Conservation (phyloP, 2,329 filamentous ascomycete species). For the Fusarium stilboides region DNA sequence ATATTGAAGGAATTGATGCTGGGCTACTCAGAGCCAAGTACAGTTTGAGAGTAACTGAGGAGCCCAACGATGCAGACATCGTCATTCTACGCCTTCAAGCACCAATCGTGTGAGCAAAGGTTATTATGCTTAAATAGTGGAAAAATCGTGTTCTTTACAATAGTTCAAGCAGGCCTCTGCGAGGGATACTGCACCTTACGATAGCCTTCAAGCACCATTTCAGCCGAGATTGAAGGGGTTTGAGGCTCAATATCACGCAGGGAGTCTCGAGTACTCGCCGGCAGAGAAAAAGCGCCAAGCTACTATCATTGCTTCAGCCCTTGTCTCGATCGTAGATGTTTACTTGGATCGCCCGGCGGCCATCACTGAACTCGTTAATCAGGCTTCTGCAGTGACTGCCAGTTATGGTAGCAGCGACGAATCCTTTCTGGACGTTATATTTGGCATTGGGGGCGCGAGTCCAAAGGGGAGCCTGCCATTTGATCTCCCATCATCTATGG, state of each 20-base stretch:
- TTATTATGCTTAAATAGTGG: too few relatives aligned
- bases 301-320: constrained; percentile 53
- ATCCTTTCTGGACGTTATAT: constrained; percentile 61
- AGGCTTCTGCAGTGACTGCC: constrained; percentile 56
- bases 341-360: constrained; percentile 59
- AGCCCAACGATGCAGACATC: constrained; percentile 57
- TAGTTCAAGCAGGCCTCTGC: too few relatives aligned
- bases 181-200: too few relatives aligned
- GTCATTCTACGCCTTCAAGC: constrained; percentile 59
- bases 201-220: constrained; percentile 57
- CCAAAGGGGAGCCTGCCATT: constrained; percentile 43
- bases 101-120: too few relatives aligned
- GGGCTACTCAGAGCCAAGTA: constrained; percentile 30
- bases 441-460: constrained; percentile 49
- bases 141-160: too few relatives aligned
- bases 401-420: constrained; percentile 58
- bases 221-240: constrained; percentile 43
- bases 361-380: constrained; percentile 59
- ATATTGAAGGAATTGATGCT: constrained; percentile 38
- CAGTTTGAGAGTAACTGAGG: constrained; percentile 52
- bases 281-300: constrained; percentile 46
- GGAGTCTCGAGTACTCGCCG: constrained; percentile 57
- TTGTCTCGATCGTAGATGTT: constrained; percentile 60
- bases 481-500: constrained; percentile 57
- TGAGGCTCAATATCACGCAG: constrained; percentile 38